Evolutionary conservation across 345 rosid genomes (phyloP).

Genomic region (Lagerstroemia speciosa): DNA sequence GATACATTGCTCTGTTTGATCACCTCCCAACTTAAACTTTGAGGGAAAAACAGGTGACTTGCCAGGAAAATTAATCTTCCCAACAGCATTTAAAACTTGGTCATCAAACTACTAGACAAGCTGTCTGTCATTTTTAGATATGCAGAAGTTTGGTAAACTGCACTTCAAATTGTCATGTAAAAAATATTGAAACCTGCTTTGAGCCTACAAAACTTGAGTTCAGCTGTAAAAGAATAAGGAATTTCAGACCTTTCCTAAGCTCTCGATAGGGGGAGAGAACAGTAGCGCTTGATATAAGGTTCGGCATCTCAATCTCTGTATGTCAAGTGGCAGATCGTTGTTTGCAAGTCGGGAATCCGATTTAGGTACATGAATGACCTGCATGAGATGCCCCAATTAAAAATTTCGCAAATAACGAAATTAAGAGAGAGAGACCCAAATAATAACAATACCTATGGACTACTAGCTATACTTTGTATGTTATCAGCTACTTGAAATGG

Average conservation of each 20-base stretch:
- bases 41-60: background rate
- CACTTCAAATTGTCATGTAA: background rate
- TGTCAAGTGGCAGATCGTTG: conserved; percentile 72
- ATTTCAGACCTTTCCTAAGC: conserved; percentile 60
- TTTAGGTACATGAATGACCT: conserved; percentile 82
- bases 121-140: background rate
- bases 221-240: background rate
- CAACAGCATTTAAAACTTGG: background rate
- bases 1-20: background rate
- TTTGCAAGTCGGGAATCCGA: conserved; percentile 96
- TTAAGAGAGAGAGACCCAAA: background rate
- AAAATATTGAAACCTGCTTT: background rate
- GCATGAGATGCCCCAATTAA: conserved; percentile 16
- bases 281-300: conserved; percentile 62
- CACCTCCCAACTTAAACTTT: background rate
- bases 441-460: background rate
- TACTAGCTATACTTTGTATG: background rate
- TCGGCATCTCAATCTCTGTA: conserved; percentile 90
- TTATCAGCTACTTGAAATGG: too few relatives aligned
- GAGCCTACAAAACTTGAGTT: background rate
- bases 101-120: background rate
- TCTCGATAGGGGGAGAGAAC: conserved; percentile 70
- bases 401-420: background rate
- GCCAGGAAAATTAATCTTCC: background rate
- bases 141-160: background rate